Base-by-base conservation (phyloP, 257 asterid genomes). In the Cordia subcordata region DNA sequence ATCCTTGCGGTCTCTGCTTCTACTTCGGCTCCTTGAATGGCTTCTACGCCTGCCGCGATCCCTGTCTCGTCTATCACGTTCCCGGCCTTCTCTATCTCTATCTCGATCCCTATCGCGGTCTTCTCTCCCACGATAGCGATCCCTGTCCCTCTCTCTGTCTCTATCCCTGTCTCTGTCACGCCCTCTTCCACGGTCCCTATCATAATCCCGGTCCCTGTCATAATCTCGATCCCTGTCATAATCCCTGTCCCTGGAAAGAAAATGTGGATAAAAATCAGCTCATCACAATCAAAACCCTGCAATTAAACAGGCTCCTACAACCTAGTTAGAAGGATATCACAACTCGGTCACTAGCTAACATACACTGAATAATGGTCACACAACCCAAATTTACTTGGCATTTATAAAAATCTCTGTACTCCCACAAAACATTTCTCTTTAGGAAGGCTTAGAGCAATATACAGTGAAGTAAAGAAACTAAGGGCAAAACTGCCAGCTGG, bases 21-120 rank as follows among this genome's bases (percentile, higher is more conserved):
- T 77, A 47, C 97, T 90, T 49, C 91, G 75, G 74, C 98, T 88
- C 77, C 98, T 83, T 23, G 94, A 88, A 49, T 63, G 75, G 74
- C 96, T 86, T 70, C 87, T 82, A 47, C 82, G 83, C 60, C 90
- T 76, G 35, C 83, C 88, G 27, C 82, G 79, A n/a, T 79, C 92
- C 73, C 90, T 84, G 14, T 83, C 98, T 50, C 94, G 81, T 66
- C 90, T 77, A 35, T 85, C 96, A 0, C 86, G 80, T 21, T 83
- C 92, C 70, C 85, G 63, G 50, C 87, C 78, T 58, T 82, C 85
- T 63, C 84, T 74, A n/a, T 73, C 95, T 63, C 90, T 72, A 16
- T 88, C 98, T 12, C 89, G 80, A 52, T 83, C 94, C 77, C 85
- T 70, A 16, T 88, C 87, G 13, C 88, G 85, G 12, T 42, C 47